Percentiles rank a stretch among this genome's conserved stretches.
These are phyloP conservation scores for Posidonia australis DNA, from an alignment of 106 monocot species.

Conservation along the genomic window DNA sequence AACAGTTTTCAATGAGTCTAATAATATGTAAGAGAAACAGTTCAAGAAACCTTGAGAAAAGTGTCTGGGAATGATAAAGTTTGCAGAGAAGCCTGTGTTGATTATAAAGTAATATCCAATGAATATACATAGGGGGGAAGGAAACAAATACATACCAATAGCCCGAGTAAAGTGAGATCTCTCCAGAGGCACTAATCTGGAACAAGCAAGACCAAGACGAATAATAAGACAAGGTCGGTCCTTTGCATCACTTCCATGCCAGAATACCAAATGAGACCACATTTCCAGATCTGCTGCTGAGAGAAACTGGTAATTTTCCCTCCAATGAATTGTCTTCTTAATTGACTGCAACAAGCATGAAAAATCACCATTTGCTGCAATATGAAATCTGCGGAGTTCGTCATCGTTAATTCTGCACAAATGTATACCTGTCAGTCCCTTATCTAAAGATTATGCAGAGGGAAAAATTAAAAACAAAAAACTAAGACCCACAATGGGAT, in stretches of 20 bases:
- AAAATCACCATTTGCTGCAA: conserved; percentile 59
- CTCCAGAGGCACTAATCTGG: conserved; percentile 48
- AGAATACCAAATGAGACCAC: conserved; percentile 89
- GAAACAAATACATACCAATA: conserved; percentile 36
- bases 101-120: no score
- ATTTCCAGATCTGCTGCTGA: conserved; percentile 58
- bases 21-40: no score
- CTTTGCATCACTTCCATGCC: conserved; percentile 83
- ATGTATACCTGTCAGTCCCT: not conserved
- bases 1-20: no score
- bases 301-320: conserved; percentile 69
- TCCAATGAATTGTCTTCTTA: conserved; percentile 85
- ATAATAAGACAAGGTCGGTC: conserved; percentile 77
- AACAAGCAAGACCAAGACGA: conserved; percentile 80
- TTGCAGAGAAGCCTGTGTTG: no score
- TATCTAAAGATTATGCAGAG: not conserved
- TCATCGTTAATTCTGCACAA: conserved; percentile 58
- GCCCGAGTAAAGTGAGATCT: conserved; percentile 78
- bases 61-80: no score
- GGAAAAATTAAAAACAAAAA: no score
- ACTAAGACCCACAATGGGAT: no score
- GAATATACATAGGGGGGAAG: no score
- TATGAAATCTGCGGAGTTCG: conserved; percentile 66
- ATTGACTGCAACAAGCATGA: conserved; percentile 47
- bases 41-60: no score